Conservation (phyloP, 148 eudicot genomes). For the Silene uniflora region DNA sequence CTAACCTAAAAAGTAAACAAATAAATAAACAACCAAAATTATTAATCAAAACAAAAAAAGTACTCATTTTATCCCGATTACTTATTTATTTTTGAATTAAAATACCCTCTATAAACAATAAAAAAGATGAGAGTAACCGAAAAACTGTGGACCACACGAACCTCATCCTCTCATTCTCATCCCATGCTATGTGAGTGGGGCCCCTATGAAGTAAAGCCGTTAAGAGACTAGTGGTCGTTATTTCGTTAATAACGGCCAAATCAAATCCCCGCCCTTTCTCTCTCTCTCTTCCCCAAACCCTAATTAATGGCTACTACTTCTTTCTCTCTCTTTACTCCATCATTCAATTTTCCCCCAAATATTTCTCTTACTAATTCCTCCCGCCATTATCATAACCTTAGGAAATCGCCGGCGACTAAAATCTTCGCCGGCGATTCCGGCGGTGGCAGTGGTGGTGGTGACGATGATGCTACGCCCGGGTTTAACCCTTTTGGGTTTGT, state of each 20-base stretch:
- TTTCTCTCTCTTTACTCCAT: conserved; percentile 38
- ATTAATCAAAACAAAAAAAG: too few relatives aligned
- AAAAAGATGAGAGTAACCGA: too few relatives aligned
- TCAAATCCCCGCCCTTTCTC: not conserved
- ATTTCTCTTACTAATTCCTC: conserved; percentile 1
- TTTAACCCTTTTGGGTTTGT: conserved; percentile 97
- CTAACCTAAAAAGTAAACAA: too few relatives aligned
- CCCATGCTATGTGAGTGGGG: not conserved
- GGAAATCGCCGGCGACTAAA: not conserved
- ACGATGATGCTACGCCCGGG: conserved; percentile 35
- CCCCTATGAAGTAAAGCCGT: not conserved
- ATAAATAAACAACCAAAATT: too few relatives aligned
- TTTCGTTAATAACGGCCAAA: conserved; percentile 13
- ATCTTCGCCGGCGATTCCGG: conserved; percentile 30
- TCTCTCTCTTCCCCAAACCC: not conserved
- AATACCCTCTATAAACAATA: too few relatives aligned
- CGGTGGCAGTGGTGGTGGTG: conserved; percentile 18
- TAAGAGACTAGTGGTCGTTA: conserved; percentile 20
- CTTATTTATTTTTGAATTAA: too few relatives aligned
- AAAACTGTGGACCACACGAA: conserved; percentile 9
- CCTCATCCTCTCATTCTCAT: not conserved
- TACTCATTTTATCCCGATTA: too few relatives aligned
- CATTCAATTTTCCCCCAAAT: conserved; percentile 25
- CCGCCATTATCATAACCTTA: too few relatives aligned
- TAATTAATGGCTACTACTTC: conserved; percentile 29